A percentile compares a stretch with the other conserved stretches of the same genome.
Conservation (phyloP, 2,329 filamentous ascomycete species). For the Colletotrichum camelliae region DNA sequence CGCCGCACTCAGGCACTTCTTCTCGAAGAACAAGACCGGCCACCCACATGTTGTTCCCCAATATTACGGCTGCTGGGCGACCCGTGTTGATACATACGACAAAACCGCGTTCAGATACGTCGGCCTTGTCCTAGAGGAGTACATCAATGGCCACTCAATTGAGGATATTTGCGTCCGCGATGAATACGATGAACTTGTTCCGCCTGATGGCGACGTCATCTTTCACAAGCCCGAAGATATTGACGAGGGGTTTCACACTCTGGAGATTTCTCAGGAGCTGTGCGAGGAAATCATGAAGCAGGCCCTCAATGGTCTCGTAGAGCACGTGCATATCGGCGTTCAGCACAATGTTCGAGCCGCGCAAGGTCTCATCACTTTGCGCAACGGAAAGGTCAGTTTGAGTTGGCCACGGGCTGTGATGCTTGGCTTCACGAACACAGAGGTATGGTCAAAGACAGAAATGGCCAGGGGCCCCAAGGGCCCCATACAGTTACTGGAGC, state of each 20-base stretch:
- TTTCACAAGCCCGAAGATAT: neutral
- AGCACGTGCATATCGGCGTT: neutral
- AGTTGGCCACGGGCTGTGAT: neutral
- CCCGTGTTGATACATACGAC: neutral
- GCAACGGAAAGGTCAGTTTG: fast-evolving
- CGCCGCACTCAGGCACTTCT: neutral
- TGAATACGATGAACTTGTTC: neutral
- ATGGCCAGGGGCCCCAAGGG: neutral
- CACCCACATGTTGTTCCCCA: neutral
- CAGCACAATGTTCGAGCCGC: neutral
- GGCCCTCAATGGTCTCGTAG: neutral
- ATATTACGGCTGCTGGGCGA: neutral
- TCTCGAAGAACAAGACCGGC: neutral
- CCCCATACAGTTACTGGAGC: neutral
- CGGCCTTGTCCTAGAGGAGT: neutral
- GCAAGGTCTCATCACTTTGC: neutral
- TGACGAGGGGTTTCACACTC: neutral
- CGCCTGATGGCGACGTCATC: neutral
- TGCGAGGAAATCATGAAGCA: neutral
- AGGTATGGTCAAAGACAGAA: neutral
- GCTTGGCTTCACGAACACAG: fast-evolving
- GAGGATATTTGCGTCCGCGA: neutral
- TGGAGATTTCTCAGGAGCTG: neutral
- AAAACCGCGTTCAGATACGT: neutral
- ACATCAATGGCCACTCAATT: neutral